Evolutionary conservation across 345 rosid species (phyloP), one percentile per base, ranked within the genome.

Genomic region (Kandelia obovata): DNA sequence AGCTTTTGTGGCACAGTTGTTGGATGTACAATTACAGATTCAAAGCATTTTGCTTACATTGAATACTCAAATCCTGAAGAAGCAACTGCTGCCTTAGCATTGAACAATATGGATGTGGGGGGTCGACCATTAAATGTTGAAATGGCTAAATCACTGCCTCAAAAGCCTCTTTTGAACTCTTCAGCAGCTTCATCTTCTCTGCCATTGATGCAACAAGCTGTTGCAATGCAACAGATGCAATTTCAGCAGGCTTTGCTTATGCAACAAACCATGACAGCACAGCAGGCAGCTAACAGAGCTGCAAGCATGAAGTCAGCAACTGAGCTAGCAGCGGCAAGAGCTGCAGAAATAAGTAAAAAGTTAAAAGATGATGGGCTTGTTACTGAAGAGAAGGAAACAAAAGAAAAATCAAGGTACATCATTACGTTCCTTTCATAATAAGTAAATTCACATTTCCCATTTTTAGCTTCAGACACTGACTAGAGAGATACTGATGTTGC

Each of bases 161-260:
- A 70, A 35, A 94, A 94, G 78, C 79, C 92, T 70, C 62, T 64
- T 37, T 52, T 75, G 62, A 83, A 78, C 73, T 81, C 88, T 72
- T 77, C 95, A 34, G 32, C 68, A 47, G 71, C 86, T 67, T 81
- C 95, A 23, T 88, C 98, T 60, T 89, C 97, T 65, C 80, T 94
- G 71, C 98, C 97, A 68, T 80, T 94, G 87, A 91, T 94, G 97
- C 98, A 94, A 84, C 98, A 94, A 81, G 98, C 98, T 68, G 98
- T 94, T 73, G 95, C 92, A 26, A 89, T 91, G 93, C 98, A 94
- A 76, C 98, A 94, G 75, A 89, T 94, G 96, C 97, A 94, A 66
- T 94, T 91, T 78, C 98, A 94, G 63, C 97, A 94, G 83, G 93
- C 97, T 68, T 85, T 94, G 85, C 80, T 91, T 65, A 94, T 94